These are phyloP conservation scores for Eucalyptus curtisii DNA, from an alignment of 345 rosid species.

Conservation along the genomic window DNA sequence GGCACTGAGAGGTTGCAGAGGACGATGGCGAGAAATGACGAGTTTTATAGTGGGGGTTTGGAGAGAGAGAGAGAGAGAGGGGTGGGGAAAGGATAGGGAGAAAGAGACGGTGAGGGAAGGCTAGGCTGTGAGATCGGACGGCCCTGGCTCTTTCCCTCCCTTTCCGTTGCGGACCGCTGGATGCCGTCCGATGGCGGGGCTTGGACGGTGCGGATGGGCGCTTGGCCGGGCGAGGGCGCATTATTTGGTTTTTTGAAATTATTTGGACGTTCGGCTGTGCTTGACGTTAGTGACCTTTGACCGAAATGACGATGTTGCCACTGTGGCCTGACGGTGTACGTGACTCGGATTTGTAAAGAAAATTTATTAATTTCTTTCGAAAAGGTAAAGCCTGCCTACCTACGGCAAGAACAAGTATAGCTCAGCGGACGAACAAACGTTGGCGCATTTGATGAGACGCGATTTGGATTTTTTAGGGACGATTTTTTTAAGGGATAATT, in stretches of 20 bases:
- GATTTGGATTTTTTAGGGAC: not conserved
- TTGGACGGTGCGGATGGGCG: constrained; percentile 1
- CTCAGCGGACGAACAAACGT: not conserved
- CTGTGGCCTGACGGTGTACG: not conserved
- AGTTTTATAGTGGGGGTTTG: not conserved
- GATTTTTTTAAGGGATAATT: not conserved
- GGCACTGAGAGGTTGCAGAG: not conserved
- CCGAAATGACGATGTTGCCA: not conserved
- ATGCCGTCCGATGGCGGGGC: constrained; percentile 9
- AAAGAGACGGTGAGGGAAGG: not conserved
- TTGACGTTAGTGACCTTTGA: not conserved
- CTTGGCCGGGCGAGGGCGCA: not conserved
- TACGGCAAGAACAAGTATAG: not conserved
- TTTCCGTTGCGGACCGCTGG: not conserved
- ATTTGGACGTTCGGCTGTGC: not conserved
- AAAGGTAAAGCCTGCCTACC: not conserved
- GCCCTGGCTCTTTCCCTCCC: constrained; percentile 13
- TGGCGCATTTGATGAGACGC: not conserved
- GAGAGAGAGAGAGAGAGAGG: not conserved
- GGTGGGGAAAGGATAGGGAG: not conserved
- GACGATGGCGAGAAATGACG: not conserved
- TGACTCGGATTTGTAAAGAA: not conserved
- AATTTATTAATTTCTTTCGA: not conserved
- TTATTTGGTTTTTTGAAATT: constrained; percentile 3
- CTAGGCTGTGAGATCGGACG: constrained; percentile 16